These are phyloP conservation scores for Euphorbia pulcherrima DNA, from an alignment of 345 rosid species.

Conservation along the genomic window DNA sequence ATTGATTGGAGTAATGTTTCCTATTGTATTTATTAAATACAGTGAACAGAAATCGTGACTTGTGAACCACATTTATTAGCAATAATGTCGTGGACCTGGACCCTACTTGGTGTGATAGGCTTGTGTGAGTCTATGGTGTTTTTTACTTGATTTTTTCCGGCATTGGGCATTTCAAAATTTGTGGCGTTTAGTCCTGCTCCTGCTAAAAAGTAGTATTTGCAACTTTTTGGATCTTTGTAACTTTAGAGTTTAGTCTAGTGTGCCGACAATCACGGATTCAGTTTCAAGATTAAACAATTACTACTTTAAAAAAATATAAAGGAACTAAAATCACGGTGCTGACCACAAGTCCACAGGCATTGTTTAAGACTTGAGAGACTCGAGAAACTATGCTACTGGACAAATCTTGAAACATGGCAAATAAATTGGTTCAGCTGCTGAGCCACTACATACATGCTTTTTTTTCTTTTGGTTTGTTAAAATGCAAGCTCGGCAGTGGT, in stretches of 20 bases:
- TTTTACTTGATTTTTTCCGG: too few species aligned
- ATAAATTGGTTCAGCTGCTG: neutral
- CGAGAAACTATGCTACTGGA: conserved; percentile 1
- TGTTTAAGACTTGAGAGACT: neutral
- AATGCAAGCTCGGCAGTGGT: neutral
- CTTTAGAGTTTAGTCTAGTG: neutral
- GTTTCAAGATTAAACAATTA: conserved; percentile 3
- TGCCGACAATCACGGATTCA: conserved; percentile 13
- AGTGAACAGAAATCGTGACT: neutral
- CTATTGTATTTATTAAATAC: neutral
- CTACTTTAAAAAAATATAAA: neutral
- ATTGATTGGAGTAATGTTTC: conserved; percentile 3
- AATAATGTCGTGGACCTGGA: neutral
- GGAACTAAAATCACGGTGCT: neutral
- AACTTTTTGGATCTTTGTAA: too few species aligned
- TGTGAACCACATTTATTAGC: neutral
- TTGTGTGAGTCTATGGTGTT: neutral
- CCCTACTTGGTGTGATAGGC: neutral
- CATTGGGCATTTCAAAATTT: neutral
- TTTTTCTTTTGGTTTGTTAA: neutral
- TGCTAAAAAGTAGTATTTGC: too few species aligned
- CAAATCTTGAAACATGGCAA: neutral
- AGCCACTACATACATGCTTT: neutral
- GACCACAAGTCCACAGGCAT: neutral
- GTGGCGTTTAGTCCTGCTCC: neutral